Evolutionary conservation across 495 filamentous ascomycete genomes (phyloP).

Genomic region (Penicillium ucsense): DNA sequence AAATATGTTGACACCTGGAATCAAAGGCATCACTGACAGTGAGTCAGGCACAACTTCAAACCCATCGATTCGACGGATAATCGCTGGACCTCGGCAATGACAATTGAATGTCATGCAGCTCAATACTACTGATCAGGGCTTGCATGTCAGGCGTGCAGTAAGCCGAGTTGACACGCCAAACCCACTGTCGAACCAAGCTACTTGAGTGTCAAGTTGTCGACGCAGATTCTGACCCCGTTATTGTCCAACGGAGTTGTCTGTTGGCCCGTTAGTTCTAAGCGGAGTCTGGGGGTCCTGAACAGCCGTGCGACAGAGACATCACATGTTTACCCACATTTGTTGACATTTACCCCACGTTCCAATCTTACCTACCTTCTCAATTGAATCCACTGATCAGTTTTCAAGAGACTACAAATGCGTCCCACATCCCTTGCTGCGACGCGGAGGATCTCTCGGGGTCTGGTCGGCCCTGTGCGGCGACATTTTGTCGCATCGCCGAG

Average conservation of each 20-base stretch:
- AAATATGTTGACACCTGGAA: neutral
- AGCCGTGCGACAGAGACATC: neutral
- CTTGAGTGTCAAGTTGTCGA: too few relatives aligned
- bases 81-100: neutral
- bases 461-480: slow-evolving; percentile 1
- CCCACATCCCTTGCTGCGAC: neutral
- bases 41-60: neutral
- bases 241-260: too few relatives aligned
- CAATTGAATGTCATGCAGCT: neutral
- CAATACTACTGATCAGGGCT: neutral
- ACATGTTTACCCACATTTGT: neutral
- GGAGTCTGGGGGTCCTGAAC: neutral
- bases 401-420: slow-evolving; percentile 3
- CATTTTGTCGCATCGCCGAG: slow-evolving; percentile 6
- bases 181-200: too few relatives aligned
- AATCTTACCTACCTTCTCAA: neutral
- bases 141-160: neutral
- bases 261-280: neutral
- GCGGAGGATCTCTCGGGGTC: slow-evolving; percentile 5
- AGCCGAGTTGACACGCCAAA: neutral
- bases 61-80: neutral
- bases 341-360: neutral
- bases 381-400: neutral
- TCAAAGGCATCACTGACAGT: neutral
- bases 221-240: too few relatives aligned